These are phyloP conservation scores for Scutellaria galericulata DNA, from an alignment of 257 asterid genomes.

Conservation along the genomic window DNA sequence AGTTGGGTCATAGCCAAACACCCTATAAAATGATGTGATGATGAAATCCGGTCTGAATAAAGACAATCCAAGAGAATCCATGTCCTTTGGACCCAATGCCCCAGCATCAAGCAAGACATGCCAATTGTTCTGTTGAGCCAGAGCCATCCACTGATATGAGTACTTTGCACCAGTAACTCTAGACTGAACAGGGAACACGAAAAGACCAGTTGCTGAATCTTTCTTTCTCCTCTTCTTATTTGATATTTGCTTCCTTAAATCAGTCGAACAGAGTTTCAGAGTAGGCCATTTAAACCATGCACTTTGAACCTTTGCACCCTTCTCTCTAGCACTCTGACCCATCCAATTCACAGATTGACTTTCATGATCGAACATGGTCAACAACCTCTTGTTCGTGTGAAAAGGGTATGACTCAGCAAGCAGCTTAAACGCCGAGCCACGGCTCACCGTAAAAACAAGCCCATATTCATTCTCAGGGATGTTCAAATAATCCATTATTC, in stretches of 20 bases:
- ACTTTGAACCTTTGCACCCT: slow-evolving; percentile 93
- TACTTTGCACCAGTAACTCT: slow-evolving; percentile 96
- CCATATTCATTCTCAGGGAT: slow-evolving; percentile 97
- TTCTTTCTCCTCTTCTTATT: slow-evolving; percentile 85
- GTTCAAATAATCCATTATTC: slow-evolving; percentile 95
- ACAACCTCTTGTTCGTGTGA: slow-evolving; percentile 85
- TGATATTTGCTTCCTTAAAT: slow-evolving; percentile 86
- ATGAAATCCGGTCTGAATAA: slow-evolving; percentile 95
- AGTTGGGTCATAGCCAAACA: slow-evolving; percentile 96
- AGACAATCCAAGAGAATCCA: slow-evolving; percentile 98
- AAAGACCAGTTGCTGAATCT: slow-evolving; percentile 90
- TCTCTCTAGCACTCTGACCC: slow-evolving; percentile 95
- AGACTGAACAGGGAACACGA: slow-evolving; percentile 96
- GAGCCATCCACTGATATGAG: slow-evolving; percentile 99
- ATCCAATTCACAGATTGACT: slow-evolving; percentile 97
- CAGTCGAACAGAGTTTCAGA: slow-evolving; percentile 92
- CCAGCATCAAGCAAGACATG: slow-evolving; percentile 99
- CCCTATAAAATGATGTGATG: slow-evolving; percentile 92
- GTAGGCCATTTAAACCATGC: slow-evolving; percentile 99
- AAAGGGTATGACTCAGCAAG: slow-evolving; percentile 97
- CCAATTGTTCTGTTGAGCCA: slow-evolving; percentile 99
- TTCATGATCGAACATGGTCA: slow-evolving; percentile 98
- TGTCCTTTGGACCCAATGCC: slow-evolving; percentile 95
- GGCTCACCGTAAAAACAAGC: slow-evolving; percentile 96
- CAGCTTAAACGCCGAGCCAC: slow-evolving; percentile 94